These are phyloP conservation scores for Chrysophaeum taylorii DNA, from an alignment of 352 stramenopile species.

Conservation along the genomic window DNA sequence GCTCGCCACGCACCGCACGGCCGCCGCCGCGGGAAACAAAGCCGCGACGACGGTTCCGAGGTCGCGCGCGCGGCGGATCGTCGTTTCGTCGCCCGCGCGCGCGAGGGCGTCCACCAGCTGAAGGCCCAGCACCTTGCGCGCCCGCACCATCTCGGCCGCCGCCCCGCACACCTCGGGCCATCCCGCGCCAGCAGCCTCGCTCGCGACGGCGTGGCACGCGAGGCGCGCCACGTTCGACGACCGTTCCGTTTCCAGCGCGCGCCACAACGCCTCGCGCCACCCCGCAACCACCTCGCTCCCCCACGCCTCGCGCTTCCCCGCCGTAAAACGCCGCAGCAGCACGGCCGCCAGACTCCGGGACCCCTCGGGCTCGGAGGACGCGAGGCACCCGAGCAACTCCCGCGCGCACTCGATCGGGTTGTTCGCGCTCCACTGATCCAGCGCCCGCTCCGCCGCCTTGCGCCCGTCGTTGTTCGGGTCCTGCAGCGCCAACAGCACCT, in stretches of 20 bases:
- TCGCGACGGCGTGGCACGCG: neutral
- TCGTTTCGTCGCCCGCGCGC: neutral
- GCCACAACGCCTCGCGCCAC: neutral
- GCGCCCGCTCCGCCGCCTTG: neutral
- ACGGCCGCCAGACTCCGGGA: neutral
- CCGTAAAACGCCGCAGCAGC: neutral
- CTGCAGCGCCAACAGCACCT: neutral
- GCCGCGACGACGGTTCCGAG: neutral
- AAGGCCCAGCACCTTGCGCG: neutral
- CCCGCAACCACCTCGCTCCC: neutral
- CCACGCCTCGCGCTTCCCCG: neutral
- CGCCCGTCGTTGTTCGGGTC: neutral
- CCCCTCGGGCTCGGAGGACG: neutral
- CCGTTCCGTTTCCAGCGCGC: neutral
- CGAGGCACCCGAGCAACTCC: neutral
- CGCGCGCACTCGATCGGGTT: neutral
- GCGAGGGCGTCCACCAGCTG: neutral
- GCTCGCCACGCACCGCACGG: neutral
- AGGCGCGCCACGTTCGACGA: neutral
- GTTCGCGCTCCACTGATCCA: neutral
- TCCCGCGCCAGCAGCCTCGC: neutral
- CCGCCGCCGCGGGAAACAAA: neutral
- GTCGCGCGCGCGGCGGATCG: neutral
- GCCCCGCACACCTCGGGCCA: neutral
- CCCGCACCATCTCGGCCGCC: neutral